Evolutionary conservation across 2,329 filamentous ascomycete genomes (phyloP).

Genomic region (Sporothrix protearum): DNA sequence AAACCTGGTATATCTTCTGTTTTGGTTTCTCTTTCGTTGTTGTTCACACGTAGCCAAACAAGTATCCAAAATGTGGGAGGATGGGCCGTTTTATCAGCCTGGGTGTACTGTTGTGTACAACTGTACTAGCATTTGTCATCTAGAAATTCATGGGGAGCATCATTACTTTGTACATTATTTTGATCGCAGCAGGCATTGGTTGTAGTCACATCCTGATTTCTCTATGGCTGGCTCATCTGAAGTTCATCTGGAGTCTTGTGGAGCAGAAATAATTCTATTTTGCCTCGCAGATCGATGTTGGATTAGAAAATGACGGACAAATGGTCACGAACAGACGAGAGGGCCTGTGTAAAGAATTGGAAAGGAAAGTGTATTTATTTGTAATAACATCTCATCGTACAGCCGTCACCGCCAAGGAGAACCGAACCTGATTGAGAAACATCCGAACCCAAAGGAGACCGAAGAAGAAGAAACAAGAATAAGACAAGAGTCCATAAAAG

Average conservation of each 20-base stretch:
- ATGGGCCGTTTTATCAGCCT: not conserved
- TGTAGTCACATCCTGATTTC: not conserved
- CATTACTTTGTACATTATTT: not conserved
- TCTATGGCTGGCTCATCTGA: not conserved
- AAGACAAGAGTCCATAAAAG: not conserved
- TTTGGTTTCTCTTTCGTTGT: not conserved
- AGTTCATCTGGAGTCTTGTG: not conserved
- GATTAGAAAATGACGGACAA: too few species aligned
- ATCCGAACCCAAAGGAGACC: not conserved
- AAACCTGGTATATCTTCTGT: too few species aligned
- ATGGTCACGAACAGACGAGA: not conserved
- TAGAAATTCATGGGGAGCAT: slow-evolving; percentile 11
- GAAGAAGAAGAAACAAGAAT: not conserved
- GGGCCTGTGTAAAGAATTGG: not conserved
- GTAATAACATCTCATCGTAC: not conserved
- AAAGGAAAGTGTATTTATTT: not conserved
- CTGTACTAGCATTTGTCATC: not conserved
- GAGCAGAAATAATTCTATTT: not conserved
- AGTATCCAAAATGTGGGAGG: not conserved
- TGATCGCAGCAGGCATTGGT: not conserved
- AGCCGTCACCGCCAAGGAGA: not conserved
- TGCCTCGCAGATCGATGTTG: not conserved
- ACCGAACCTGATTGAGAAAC: not conserved
- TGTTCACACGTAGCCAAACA: not conserved
- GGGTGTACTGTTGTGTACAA: not conserved